phyloP scores from a whole-genome alignment of 129 eudicot genomes.

The Artemisia tridentata region DNA sequence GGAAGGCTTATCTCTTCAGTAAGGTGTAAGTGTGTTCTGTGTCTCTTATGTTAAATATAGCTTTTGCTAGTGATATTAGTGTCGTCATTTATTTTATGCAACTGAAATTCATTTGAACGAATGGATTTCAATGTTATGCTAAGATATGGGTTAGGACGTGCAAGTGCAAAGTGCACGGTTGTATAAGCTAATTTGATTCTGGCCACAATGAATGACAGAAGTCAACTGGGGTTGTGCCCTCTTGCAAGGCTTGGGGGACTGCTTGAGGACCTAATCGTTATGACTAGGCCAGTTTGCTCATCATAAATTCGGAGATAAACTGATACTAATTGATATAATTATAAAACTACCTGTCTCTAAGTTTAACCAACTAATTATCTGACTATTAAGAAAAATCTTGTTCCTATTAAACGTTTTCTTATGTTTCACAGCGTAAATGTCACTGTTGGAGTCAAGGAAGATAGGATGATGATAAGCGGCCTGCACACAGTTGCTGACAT shows the following conservation, averaged over 20 bases:
- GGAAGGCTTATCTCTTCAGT: conserved; percentile 97
- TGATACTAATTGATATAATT: too few relatives aligned
- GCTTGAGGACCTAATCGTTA: neutral
- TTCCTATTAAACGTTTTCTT: neutral
- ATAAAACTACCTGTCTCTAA: neutral
- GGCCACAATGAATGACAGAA: too few relatives aligned
- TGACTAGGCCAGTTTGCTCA: neutral
- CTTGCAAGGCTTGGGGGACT: too few relatives aligned
- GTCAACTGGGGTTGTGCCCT: too few relatives aligned
- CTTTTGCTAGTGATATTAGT: too few relatives aligned
- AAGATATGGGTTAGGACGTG: too few relatives aligned
- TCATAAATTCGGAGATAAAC: neutral
- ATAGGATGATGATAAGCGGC: conserved; percentile 82
- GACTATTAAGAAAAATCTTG: conserved; percentile 32
- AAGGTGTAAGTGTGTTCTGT: conserved; percentile 85
- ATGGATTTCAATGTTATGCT: too few relatives aligned
- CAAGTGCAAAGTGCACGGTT: too few relatives aligned
- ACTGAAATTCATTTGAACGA: too few relatives aligned
- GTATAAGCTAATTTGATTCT: too few relatives aligned
- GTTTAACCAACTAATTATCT: too few relatives aligned
- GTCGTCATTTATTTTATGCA: too few relatives aligned
- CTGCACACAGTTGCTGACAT: conserved; percentile 81
- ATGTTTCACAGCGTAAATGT: conserved; percentile 24
- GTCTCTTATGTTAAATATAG: conserved; percentile 17
- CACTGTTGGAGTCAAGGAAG: conserved; percentile 65